phyloP scores from a whole-genome alignment of 352 stramenopile species.

The Phytophthora ramorum region DNA sequence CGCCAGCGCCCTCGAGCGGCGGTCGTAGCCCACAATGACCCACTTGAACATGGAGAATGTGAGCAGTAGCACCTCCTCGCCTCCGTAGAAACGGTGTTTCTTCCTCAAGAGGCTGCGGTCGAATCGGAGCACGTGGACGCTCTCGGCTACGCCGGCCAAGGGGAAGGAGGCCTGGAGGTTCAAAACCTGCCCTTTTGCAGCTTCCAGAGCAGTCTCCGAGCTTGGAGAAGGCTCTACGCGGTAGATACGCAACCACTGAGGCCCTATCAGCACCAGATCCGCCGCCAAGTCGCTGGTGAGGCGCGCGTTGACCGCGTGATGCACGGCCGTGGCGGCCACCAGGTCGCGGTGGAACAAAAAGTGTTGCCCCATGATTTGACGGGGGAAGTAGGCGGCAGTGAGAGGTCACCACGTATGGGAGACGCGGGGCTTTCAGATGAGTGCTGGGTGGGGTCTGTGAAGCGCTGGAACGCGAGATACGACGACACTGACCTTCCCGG shows the following conservation, averaged over 20 bases:
- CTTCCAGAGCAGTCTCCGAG: slow-evolving; percentile 4
- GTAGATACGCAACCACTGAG: slow-evolving; percentile 83
- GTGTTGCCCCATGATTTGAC: slow-evolving; percentile 76
- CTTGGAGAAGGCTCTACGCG: slow-evolving; percentile 69
- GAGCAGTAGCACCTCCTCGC: slow-evolving; percentile 80
- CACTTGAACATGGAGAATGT: slow-evolving; percentile 82
- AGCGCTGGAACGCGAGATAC: slow-evolving; percentile 5
- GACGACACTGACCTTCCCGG: background rate
- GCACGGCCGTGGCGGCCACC: slow-evolving; percentile 78
- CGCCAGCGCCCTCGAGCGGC: slow-evolving; percentile 47
- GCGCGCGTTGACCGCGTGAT: slow-evolving; percentile 72
- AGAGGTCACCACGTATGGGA: background rate
- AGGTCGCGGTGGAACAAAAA: slow-evolving; percentile 87
- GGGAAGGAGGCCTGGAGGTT: slow-evolving; percentile 77
- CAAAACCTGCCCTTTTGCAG: slow-evolving; percentile 68
- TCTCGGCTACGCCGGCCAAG: slow-evolving; percentile 75
- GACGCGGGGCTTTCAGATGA: slow-evolving; percentile 9
- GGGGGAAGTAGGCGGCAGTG: background rate
- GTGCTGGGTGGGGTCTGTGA: background rate
- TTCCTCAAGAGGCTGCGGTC: slow-evolving; percentile 69
- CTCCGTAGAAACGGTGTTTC: slow-evolving; percentile 73
- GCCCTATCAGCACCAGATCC: slow-evolving; percentile 78
- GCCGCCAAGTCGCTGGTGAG: slow-evolving; percentile 71
- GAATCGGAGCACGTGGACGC: slow-evolving; percentile 75
- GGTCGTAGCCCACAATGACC: slow-evolving; percentile 83